Conservation (phyloP, 2,329 filamentous ascomycete genomes). For the Diaporthe australafricana region DNA sequence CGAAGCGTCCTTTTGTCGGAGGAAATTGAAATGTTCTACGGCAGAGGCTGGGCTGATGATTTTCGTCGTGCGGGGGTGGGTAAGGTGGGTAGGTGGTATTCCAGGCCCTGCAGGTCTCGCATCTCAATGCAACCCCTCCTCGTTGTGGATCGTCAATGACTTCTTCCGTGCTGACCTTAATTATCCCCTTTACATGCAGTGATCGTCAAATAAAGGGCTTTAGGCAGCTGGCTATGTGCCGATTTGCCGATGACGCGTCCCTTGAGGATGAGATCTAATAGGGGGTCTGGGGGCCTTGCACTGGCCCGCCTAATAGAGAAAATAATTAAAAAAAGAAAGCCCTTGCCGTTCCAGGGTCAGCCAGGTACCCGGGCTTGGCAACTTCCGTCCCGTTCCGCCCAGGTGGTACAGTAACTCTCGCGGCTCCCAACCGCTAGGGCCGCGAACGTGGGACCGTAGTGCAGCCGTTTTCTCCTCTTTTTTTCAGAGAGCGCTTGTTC, state of each 20-base stretch:
- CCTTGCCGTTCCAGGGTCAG: not conserved
- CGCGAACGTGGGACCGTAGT: too few relatives aligned
- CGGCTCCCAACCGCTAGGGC: too few relatives aligned
- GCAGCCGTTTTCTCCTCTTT: too few relatives aligned
- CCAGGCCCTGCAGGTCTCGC: not conserved
- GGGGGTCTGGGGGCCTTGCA: not conserved
- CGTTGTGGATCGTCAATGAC: not conserved
- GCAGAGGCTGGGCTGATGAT: not conserved
- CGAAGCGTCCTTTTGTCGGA: not conserved
- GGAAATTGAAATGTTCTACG: not conserved
- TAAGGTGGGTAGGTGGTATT: not conserved
- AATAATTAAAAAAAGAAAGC: not conserved
- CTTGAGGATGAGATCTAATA: not conserved
- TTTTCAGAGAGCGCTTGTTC: not conserved
- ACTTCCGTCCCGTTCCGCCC: constrained; percentile 16
- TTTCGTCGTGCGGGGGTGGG: not conserved
- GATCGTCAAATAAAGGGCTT: not conserved
- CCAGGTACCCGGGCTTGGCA: not conserved
- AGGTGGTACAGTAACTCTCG: not conserved
- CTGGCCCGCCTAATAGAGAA: not conserved
- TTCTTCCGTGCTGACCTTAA: not conserved
- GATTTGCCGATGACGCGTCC: constrained; percentile 13
- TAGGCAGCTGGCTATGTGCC: not conserved
- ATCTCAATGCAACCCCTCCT: not conserved
- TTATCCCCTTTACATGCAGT: constrained; percentile 4